Conservation (phyloP, 73 alveolate species). For the Tetrahymena malaccensis region DNA sequence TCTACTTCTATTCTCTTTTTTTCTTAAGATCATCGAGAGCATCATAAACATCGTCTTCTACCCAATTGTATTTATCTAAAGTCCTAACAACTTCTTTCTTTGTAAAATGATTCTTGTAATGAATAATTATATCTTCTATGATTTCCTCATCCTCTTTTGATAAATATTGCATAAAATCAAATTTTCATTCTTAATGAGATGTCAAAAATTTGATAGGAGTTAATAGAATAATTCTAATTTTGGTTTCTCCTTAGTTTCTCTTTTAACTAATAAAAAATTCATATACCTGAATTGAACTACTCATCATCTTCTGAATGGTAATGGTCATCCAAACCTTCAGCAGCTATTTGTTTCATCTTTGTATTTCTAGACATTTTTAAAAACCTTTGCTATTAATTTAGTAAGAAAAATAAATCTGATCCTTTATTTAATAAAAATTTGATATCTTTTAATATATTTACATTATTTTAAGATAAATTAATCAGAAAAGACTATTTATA, state of each 20-base stretch:
- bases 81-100: background rate
- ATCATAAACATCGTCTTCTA: background rate
- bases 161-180: background rate
- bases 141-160: background rate
- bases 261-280: background rate
- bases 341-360: background rate
- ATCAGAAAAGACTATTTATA: background rate
- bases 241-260: background rate
- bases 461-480: background rate
- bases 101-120: background rate
- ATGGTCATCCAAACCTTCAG: background rate
- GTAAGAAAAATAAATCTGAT: background rate
- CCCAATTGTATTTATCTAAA: background rate
- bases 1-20: background rate
- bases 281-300: background rate
- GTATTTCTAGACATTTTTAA: background rate
- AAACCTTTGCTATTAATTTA: background rate
- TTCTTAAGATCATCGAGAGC: background rate
- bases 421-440: background rate
- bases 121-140: background rate
- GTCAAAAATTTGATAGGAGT: background rate
- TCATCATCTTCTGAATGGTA: background rate
- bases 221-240: background rate
- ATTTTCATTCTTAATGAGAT: background rate
- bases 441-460: background rate